Evolutionary conservation across 306 rosid genomes (phyloP), one percentile per base, ranked within the genome.

Genomic region (Fagus sylvatica): DNA sequence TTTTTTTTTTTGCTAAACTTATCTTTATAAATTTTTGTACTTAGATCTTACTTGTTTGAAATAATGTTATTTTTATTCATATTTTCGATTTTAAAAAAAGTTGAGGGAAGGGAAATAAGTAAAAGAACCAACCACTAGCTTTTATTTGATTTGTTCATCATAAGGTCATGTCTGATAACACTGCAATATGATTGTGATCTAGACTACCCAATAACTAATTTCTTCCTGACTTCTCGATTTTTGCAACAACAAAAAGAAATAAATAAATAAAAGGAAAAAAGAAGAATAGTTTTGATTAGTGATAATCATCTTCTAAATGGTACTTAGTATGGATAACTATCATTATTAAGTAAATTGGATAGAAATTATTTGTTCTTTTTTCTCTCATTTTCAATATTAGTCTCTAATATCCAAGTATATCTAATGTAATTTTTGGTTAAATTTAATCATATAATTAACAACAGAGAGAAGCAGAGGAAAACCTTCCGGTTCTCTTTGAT

Each of bases 391-490:
- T 78, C 22, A 13, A 19, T 70, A 28, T 17, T 2, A 51, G 22
- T 36, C 28, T 64, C 19, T 17, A 40, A 9, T 37, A 3, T 65
- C 46, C 48, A 17, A 37, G 49, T 1, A 17, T 30, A 65, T 65
- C 48, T 37, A 65, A 65, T 1, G 32, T 62, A 62, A 2, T 65
- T 48, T 65, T 39, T 7, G 49, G 49, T 37, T 39, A 39, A 17
- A 37, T 48, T 17, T 39, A 65, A 64, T 61, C 69, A 33, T 34
- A 41, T 5, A 34, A 39, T 62, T 15, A 15, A 62, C 2, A 6
- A 75, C 72, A 93, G 98, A 88, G 65, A n/a, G 92, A 81, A 53
- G 92, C 86, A 32, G 95, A 91, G 78, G 77, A 55, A 13, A 83
- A 84, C 56, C 93, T 93, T 55, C 98, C 97, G 0, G 4, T 19